Evolutionary conservation across 176 grass and related monocot genomes (phyloP), one percentile per base, ranked within the genome.

Genomic region (Eleusine coracana): DNA sequence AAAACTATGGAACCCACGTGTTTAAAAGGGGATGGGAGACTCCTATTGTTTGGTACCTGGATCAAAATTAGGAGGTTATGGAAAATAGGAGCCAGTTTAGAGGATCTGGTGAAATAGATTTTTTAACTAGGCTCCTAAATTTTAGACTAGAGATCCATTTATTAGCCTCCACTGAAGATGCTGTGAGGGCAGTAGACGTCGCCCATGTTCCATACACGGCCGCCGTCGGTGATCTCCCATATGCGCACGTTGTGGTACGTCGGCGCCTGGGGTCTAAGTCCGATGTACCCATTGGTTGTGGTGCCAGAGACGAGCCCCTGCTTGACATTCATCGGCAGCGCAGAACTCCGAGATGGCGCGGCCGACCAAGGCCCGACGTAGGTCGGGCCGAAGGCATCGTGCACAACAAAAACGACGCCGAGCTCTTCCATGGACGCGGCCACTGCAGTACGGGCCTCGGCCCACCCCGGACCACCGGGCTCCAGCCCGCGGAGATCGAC

Each of bases 211-310:
- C 82, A 65, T 51, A 88, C 82, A 59, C 71, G 69, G 49, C 39
- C 50, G 20, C 51, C 14, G 62, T 80, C 49, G 20, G 72, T 31
- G 14, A 64, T 48, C 71, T 86, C 64, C 2, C 2, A 20, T 20
- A 90, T 10, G 16, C 60, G 60, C 18, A 88, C 63, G 82, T 87
- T 95, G 64, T 95, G 89, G 41, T 42, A 86, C 42, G 21, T 40
- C 55, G 83, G 48, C 42, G 77, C 74, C 75, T 7, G 84, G 76
- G 20, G 51, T 1, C 46, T 88, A 55, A 39, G 67, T 66, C 55
- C 88, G 74, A 50, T 14, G 82, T 92, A 92, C 10, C 89, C 90
- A 0, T 7, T 81, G 80, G 6, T 1, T 13, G 2, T n/a, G n/a
- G n/a, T 1, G 13, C 49, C 13, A 15, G 75, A 74, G 11, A 39